Percentiles rank a stretch among this genome's conserved stretches.
Evolutionary conservation across 345 rosid species (phyloP).

Genomic region (Eutrema yunnanense): DNA sequence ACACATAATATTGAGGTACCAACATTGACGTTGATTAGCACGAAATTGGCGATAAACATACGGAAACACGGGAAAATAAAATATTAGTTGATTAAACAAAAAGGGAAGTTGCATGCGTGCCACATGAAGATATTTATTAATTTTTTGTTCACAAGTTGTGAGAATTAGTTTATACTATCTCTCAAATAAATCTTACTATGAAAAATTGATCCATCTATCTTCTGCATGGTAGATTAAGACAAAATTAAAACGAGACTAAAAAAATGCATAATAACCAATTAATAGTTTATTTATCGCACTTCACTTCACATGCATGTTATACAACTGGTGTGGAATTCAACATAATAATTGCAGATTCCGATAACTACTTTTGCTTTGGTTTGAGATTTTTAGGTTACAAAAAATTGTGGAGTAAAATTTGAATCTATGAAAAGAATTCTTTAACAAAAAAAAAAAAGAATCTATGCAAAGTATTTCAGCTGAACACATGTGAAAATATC

Average conservation of each 20-base stretch:
- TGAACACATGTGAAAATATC: too few species aligned
- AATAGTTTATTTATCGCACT: not conserved
- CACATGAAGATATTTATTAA: not conserved
- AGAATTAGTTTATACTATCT: not conserved
- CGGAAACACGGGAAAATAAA: not conserved
- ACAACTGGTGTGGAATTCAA: not conserved
- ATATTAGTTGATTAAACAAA: not conserved
- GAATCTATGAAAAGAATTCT: too few species aligned
- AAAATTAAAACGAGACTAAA: not conserved
- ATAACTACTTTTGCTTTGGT: not conserved
- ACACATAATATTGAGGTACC: constrained; percentile 23
- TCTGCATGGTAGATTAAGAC: not conserved
- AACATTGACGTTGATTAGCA: constrained; percentile 19
- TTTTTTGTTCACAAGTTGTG: constrained; percentile 9
- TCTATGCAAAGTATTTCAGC: too few species aligned
- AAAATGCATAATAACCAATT: not conserved
- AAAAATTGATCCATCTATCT: not conserved
- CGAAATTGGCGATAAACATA: constrained; percentile 20
- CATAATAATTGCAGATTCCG: constrained; percentile 1
- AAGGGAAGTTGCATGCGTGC: not conserved
- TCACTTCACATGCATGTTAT: not conserved
- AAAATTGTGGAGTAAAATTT: not conserved
- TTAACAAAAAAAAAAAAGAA: too few species aligned
- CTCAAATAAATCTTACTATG: not conserved
- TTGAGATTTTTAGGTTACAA: not conserved